A percentile compares a stretch with the other conserved stretches of the same genome.
phyloP scores from a whole-genome alignment of 2,329 filamentous ascomycete genomes.

The Simplicillium aogashimaense region DNA sequence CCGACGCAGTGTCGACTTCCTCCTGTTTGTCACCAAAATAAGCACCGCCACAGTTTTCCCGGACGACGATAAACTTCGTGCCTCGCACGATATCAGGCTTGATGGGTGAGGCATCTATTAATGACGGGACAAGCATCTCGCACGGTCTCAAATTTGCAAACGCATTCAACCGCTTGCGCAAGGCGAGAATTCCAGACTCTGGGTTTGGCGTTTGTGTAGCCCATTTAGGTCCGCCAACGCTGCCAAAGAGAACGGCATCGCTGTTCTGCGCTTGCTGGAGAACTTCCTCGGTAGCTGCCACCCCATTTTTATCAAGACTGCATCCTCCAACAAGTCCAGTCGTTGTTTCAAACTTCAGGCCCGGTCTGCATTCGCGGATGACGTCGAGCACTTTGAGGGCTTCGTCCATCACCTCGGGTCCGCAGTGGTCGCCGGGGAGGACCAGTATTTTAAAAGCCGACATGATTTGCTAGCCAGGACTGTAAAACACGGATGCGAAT shows the following conservation, averaged over 20 bases:
- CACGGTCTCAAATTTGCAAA: constrained; percentile 42
- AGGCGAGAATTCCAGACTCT: constrained; percentile 30
- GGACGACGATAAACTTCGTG: constrained; percentile 36
- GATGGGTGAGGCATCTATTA: constrained; percentile 29
- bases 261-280: constrained; percentile 26
- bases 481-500: not conserved
- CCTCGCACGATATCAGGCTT: constrained; percentile 32
- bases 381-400: constrained; percentile 35
- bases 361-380: constrained; percentile 20
- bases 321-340: constrained; percentile 21
- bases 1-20: constrained; percentile 29
- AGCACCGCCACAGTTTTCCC: constrained; percentile 40
- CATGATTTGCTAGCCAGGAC: too few species aligned
- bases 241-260: constrained; percentile 36
- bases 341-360: constrained; percentile 17
- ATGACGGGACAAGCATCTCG: constrained; percentile 30
- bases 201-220: constrained; percentile 27
- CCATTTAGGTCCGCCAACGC: constrained; percentile 38
- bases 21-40: constrained; percentile 39
- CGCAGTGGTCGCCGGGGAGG: constrained; percentile 34
- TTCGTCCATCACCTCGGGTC: constrained; percentile 34
- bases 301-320: constrained; percentile 33
- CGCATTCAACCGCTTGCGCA: constrained; percentile 29
- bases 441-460: constrained; percentile 24
- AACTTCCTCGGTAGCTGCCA: constrained; percentile 30